Percentiles rank a stretch among this genome's conserved stretches.
Evolutionary conservation across 352 stramenopile species (phyloP).

Genomic region (Phytopythium cucurbitacearum): DNA sequence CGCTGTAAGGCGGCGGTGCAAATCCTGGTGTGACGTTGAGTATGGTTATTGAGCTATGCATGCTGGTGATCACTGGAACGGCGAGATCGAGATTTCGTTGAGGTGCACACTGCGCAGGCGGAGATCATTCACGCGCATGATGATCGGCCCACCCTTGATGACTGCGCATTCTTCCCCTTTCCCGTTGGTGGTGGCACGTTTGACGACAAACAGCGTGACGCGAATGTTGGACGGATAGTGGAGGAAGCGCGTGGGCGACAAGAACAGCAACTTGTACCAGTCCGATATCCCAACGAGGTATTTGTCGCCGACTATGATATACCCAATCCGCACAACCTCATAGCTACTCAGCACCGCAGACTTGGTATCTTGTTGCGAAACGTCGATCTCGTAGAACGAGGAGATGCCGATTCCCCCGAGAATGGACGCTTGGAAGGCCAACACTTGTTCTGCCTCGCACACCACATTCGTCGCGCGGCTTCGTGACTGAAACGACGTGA

Average conservation of each 20-base stretch:
- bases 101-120: conserved; percentile 14
- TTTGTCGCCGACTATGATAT: conserved; percentile 22
- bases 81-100: conserved; percentile 11
- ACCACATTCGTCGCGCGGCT: conserved; percentile 13
- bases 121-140: conserved; percentile 24
- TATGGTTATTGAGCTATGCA: conserved; percentile 1
- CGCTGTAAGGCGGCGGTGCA: conserved; percentile 9
- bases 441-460: conserved; percentile 8
- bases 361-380: conserved; percentile 1
- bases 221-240: conserved; percentile 19
- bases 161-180: neutral
- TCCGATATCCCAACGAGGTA: conserved; percentile 19
- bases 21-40: too few relatives aligned
- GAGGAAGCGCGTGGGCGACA: conserved; percentile 12
- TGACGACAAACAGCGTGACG: conserved; percentile 21
- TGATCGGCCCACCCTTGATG: conserved; percentile 15
- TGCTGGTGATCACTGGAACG: conserved; percentile 6
- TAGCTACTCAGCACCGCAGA: conserved; percentile 18
- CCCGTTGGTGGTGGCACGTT: neutral
- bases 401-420: conserved; percentile 23
- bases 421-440: conserved; percentile 24
- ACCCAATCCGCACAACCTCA: conserved; percentile 32
- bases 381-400: conserved; percentile 9
- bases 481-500: neutral
- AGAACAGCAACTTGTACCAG: conserved; percentile 17